Evolutionary conservation across 2,329 filamentous ascomycete genomes (phyloP).

Genomic region (Monosporascus ibericus): DNA sequence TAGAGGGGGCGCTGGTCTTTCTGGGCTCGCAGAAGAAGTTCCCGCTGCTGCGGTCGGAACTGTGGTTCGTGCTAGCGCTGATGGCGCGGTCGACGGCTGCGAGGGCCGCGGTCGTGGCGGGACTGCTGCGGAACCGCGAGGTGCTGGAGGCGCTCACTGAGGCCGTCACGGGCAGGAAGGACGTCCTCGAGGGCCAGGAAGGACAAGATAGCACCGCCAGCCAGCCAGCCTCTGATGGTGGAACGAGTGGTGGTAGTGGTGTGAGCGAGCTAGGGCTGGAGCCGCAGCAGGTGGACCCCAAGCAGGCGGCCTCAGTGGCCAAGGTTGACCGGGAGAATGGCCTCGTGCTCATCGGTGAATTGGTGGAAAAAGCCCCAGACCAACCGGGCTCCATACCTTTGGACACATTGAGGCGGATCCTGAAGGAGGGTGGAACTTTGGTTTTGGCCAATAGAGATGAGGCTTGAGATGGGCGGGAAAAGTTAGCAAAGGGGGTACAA

Average conservation of each 20-base stretch:
- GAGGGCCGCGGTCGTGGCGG: slow-evolving; percentile 40
- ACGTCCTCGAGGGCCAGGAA: slow-evolving; percentile 6
- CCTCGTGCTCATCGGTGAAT: slow-evolving; percentile 50
- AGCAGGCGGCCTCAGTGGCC: slow-evolving; percentile 37
- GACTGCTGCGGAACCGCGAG: slow-evolving; percentile 35
- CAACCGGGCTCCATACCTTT: slow-evolving; percentile 34
- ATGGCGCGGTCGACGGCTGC: slow-evolving; percentile 48
- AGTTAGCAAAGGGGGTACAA: neutral
- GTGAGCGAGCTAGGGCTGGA: slow-evolving; percentile 27
- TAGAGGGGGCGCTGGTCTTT: slow-evolving; percentile 40
- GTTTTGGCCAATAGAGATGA: slow-evolving; percentile 24
- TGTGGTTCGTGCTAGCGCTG: slow-evolving; percentile 57
- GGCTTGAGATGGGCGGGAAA: neutral
- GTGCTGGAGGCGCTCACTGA: slow-evolving; percentile 39
- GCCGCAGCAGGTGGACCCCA: slow-evolving; percentile 41
- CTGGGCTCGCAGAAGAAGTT: slow-evolving; percentile 53
- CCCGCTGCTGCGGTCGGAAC: slow-evolving; percentile 53
- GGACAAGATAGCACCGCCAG: neutral
- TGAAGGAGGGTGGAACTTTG: slow-evolving; percentile 44
- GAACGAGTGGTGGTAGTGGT: neutral
- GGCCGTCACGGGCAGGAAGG: slow-evolving; percentile 41
- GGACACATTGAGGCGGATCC: slow-evolving; percentile 39
- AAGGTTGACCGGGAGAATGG: slow-evolving; percentile 56
- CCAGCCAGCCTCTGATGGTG: too few relatives aligned
- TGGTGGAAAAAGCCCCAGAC: slow-evolving; percentile 39